A percentile compares a stretch with the other conserved stretches of the same genome.
Conservation (phyloP, 768 basidiomycete species). For the Trametes punicea region DNA sequence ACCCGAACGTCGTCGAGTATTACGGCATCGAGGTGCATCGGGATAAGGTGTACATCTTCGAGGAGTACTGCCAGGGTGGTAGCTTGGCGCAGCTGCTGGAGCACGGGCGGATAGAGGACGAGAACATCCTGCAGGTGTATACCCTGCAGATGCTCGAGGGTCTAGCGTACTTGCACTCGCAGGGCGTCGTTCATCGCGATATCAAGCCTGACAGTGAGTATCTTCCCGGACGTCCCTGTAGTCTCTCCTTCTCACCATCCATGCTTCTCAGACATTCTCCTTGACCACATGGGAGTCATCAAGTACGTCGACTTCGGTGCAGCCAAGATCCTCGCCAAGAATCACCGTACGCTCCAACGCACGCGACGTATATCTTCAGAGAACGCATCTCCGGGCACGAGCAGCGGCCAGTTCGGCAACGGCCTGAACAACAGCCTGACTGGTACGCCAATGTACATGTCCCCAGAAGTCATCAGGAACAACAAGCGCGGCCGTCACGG, state of each 20-base stretch:
- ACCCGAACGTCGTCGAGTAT: constrained; percentile 97
- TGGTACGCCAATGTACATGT: constrained; percentile 99
- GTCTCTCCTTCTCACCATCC: neutral
- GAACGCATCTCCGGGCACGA: constrained; percentile 29
- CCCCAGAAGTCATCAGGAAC: constrained; percentile 96
- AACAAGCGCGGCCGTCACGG: constrained; percentile 85
- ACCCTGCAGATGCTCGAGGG: constrained; percentile 97
- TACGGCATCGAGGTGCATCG: constrained; percentile 99
- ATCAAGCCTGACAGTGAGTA: constrained; percentile 97
- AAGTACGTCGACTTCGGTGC: constrained; percentile 98
- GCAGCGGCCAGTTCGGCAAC: constrained; percentile 30
- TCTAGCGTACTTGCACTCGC: constrained; percentile 87
- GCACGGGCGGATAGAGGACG: constrained; percentile 94
- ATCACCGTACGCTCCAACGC: constrained; percentile 75
- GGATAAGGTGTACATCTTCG: constrained; percentile 98
- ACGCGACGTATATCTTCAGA: constrained; percentile 52
- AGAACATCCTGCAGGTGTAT: constrained; percentile 92
- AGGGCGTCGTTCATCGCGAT: constrained; percentile 92
- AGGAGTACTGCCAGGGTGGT: constrained; percentile 97
- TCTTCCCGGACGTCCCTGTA: neutral
- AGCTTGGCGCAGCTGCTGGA: constrained; percentile 86
- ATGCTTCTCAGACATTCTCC: constrained; percentile 73
- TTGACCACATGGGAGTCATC: constrained; percentile 86
- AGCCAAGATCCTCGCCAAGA: constrained; percentile 91
- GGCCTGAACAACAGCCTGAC: constrained; percentile 84